phyloP scores from a whole-genome alignment of 1,284 basidiomycete species.

The Microstroma glucosiphilum region DNA sequence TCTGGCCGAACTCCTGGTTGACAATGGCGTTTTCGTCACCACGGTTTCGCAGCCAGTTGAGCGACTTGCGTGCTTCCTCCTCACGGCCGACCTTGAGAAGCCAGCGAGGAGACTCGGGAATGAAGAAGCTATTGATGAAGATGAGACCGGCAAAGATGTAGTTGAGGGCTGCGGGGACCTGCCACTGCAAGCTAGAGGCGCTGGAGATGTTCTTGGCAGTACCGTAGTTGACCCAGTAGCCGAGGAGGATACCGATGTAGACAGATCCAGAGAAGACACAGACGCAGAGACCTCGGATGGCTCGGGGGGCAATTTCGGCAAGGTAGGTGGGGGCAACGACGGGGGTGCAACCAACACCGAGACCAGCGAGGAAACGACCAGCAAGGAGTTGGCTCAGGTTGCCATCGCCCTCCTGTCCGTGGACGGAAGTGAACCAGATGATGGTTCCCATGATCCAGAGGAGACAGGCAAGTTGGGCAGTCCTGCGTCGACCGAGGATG shows the following conservation, averaged over 20 bases:
- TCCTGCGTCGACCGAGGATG: conserved; percentile 26
- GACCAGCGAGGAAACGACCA: conserved; percentile 30
- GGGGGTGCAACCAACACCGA: conserved; percentile 33
- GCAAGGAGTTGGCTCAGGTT: conserved; percentile 29
- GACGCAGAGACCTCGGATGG: conserved; percentile 26
- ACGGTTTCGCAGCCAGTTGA: conserved; percentile 30
- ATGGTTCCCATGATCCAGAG: conserved; percentile 33
- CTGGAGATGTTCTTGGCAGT: conserved; percentile 12
- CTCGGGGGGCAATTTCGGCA: conserved; percentile 28
- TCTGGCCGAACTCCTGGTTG: conserved; percentile 21
- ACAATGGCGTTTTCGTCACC: conserved; percentile 20
- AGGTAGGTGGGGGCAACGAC: conserved; percentile 29
- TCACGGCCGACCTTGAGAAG: conserved; percentile 26
- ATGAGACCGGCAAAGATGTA: conserved; percentile 32
- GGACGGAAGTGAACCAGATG: conserved; percentile 30
- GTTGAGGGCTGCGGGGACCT: conserved; percentile 28
- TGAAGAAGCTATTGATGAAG: conserved; percentile 24
- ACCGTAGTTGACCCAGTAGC: conserved; percentile 24
- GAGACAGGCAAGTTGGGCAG: conserved; percentile 27
- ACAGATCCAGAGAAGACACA: conserved; percentile 26
- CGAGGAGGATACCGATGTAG: conserved; percentile 28
- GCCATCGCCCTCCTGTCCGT: conserved; percentile 18
- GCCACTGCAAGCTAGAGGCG: conserved; percentile 17
- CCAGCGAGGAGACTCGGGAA: conserved; percentile 33
- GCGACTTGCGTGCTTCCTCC: conserved; percentile 25